A percentile compares a stretch with the other conserved stretches of the same genome.
Evolutionary conservation across 2,329 filamentous ascomycete genomes (phyloP).

Genomic region (Acrodontium crateriforme): DNA sequence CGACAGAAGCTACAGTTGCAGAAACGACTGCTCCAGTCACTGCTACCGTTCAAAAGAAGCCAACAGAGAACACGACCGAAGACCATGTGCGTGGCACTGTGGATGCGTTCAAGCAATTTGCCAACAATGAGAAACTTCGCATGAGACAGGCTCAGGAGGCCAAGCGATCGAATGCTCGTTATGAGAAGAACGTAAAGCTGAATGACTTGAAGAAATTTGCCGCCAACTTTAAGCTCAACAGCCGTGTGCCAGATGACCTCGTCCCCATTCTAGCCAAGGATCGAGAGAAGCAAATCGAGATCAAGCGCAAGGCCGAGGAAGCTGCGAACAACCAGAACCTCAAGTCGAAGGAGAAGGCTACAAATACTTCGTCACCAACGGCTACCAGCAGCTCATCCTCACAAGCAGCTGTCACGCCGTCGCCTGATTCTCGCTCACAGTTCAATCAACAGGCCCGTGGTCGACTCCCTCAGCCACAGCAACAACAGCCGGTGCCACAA

Average conservation of each 20-base stretch:
- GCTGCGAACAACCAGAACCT: slow-evolving; percentile 48
- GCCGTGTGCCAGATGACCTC: slow-evolving; percentile 79
- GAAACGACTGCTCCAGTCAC: slow-evolving; percentile 3
- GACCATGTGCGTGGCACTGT: slow-evolving; percentile 48
- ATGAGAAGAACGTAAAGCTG: slow-evolving; percentile 82
- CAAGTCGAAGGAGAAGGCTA: slow-evolving; percentile 28
- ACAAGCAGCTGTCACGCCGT: slow-evolving; percentile 3
- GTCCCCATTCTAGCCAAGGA: slow-evolving; percentile 95
- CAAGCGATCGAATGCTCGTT: slow-evolving; percentile 39
- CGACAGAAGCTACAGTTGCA: too few relatives aligned
- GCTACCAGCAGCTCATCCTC: slow-evolving; percentile 1
- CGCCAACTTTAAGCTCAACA: slow-evolving; percentile 82
- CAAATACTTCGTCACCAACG: slow-evolving; percentile 6
- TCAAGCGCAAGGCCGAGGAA: slow-evolving; percentile 73
- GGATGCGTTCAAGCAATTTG: slow-evolving; percentile 51
- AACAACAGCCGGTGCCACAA: slow-evolving; percentile 2
- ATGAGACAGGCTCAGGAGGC: slow-evolving; percentile 42
- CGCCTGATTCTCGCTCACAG: slow-evolving; percentile 3
- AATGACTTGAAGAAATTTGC: slow-evolving; percentile 95
- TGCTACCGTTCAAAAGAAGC: slow-evolving; percentile 6
- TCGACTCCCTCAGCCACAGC: slow-evolving; percentile 4
- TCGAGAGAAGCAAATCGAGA: slow-evolving; percentile 82
- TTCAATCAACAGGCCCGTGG: slow-evolving; percentile 6
- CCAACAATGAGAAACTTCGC: slow-evolving; percentile 46
- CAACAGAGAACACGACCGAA: slow-evolving; percentile 38